Evolutionary conservation across 805 yeast genomes (phyloP).

Genomic region (Myxozyma mucilagina): DNA sequence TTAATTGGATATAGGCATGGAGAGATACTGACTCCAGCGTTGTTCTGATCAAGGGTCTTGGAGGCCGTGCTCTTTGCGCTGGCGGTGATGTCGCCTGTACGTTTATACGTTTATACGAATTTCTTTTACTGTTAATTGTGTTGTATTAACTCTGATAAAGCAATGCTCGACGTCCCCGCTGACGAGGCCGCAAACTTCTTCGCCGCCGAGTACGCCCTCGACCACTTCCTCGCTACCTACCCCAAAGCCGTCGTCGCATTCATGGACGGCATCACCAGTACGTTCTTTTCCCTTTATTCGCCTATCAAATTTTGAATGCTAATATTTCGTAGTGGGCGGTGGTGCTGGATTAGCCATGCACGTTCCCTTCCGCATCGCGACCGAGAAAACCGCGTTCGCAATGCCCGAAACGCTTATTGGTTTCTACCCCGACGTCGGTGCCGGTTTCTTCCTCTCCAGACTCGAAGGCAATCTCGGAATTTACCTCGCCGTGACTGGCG

Average conservation of each 20-base stretch:
- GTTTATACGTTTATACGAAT: neutral
- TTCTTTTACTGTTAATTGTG: neutral
- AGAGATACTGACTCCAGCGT: slow-evolving; percentile 60
- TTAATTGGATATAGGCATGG: slow-evolving; percentile 13
- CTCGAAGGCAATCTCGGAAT: slow-evolving; percentile 81
- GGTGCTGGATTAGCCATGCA: slow-evolving; percentile 93
- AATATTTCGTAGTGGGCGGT: slow-evolving; percentile 72
- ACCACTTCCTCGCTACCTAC: slow-evolving; percentile 77
- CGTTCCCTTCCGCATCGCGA: slow-evolving; percentile 89
- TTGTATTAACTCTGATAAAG: neutral
- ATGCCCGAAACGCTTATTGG: slow-evolving; percentile 99
- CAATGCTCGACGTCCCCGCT: slow-evolving; percentile 58
- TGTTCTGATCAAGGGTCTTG: slow-evolving; percentile 64
- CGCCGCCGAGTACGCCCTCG: slow-evolving; percentile 74
- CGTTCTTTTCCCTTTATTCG: neutral
- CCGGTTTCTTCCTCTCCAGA: slow-evolving; percentile 83
- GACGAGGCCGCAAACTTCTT: slow-evolving; percentile 57
- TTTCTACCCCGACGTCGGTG: slow-evolving; percentile 93
- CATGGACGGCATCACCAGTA: slow-evolving; percentile 77
- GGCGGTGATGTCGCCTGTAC: slow-evolving; percentile 81
- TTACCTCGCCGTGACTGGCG: slow-evolving; percentile 85
- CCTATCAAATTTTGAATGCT: no score
- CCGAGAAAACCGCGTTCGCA: slow-evolving; percentile 86
- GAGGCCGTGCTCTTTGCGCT: slow-evolving; percentile 77
- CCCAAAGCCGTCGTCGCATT: slow-evolving; percentile 83